Percentiles rank a stretch among this genome's conserved stretches.
These are phyloP conservation scores for Paecilomyces niveus DNA, from an alignment of 2,329 filamentous ascomycete genomes.

Conservation along the genomic window DNA sequence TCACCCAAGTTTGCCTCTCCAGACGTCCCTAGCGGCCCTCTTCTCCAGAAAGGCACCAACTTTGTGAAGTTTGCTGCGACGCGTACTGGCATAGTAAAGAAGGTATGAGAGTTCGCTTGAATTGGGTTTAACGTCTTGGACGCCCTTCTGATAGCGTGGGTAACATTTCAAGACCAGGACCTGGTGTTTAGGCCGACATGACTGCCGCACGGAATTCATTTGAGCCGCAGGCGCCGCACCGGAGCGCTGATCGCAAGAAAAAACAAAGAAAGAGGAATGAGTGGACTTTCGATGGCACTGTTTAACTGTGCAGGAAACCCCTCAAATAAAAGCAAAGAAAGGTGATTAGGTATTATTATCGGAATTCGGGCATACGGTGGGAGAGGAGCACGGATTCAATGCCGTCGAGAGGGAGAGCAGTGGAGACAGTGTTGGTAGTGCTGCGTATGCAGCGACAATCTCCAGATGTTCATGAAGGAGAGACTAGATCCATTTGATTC, in stretches of 20 bases:
- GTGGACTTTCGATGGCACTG: background rate
- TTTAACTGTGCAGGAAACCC: background rate
- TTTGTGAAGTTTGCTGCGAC: slow-evolving; percentile 91
- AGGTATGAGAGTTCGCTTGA: slow-evolving; percentile 95
- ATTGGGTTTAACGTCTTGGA: slow-evolving; percentile 90
- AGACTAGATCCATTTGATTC: background rate
- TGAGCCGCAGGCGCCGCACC: slow-evolving; percentile 7
- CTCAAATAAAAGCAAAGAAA: background rate
- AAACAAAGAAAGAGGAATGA: background rate
- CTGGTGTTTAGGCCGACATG: slow-evolving; percentile 86
- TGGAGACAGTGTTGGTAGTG: background rate
- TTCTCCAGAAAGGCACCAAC: slow-evolving; percentile 92
- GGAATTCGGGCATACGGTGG: background rate
- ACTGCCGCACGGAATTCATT: slow-evolving; percentile 55
- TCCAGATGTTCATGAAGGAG: background rate
- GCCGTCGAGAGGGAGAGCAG: background rate
- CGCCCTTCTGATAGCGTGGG: slow-evolving; percentile 82
- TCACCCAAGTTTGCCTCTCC: slow-evolving; percentile 78
- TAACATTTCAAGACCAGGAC: slow-evolving; percentile 95
- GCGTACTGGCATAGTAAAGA: slow-evolving; percentile 91
- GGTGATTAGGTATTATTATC: background rate
- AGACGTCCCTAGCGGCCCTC: slow-evolving; percentile 86
- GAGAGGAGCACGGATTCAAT: background rate
- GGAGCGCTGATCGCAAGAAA: background rate
- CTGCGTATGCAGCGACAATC: background rate